Evolutionary conservation across 257 asterid genomes (phyloP).

Genomic region (Ligustrum vulgare): DNA sequence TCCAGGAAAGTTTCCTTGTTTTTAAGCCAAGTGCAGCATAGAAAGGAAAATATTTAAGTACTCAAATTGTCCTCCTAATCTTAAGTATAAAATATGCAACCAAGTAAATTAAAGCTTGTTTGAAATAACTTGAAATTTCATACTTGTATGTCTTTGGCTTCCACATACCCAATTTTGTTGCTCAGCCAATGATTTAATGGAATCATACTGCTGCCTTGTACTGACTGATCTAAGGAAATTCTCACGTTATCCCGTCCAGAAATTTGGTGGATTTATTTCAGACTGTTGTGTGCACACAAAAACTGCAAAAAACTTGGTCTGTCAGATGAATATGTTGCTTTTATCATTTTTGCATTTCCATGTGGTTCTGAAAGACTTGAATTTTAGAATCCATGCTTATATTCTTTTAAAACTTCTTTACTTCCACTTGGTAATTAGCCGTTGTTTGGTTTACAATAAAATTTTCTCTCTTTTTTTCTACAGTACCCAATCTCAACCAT

Average conservation of each 20-base stretch:
- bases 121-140: neutral
- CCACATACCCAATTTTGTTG: neutral
- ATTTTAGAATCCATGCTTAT: neutral
- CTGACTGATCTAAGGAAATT: neutral
- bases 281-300: neutral
- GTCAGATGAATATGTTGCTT: neutral
- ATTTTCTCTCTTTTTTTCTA: too few species aligned
- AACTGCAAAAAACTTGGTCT: neutral
- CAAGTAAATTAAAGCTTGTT: neutral
- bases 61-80: neutral
- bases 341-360: neutral
- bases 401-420: neutral
- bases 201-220: neutral
- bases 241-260: neutral
- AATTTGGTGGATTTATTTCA: neutral
- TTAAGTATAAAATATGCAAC: constrained; percentile 14
- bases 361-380: neutral
- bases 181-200: neutral
- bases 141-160: neutral
- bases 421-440: neutral
- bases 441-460: too few species aligned
- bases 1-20: neutral
- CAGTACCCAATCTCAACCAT: too few species aligned
- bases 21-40: neutral
- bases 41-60: neutral